Evolutionary conservation across 352 stramenopile species (phyloP).

Genomic region (Globisporangium takayamanum): DNA sequence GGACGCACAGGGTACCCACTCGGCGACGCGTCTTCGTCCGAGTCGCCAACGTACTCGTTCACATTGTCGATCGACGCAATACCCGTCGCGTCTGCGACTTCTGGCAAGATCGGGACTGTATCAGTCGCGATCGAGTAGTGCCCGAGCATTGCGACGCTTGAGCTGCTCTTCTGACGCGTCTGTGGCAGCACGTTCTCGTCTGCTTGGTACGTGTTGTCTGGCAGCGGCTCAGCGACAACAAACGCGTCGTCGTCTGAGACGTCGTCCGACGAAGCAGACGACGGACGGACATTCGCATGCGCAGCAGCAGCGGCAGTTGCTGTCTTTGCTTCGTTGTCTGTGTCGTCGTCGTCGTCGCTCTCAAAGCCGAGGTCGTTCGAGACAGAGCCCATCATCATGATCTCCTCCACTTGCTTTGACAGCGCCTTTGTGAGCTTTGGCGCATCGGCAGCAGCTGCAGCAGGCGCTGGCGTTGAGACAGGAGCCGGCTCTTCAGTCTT

Average conservation of each 20-base stretch:
- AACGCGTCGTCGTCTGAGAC: conserved; percentile 9
- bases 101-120: conserved; percentile 50
- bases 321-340: neutral
- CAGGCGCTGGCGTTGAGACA: neutral
- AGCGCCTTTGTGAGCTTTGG: conserved; percentile 8
- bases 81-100: conserved; percentile 36
- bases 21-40: conserved; percentile 26
- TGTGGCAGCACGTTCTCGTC: conserved; percentile 17
- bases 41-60: conserved; percentile 21
- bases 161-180: conserved; percentile 38
- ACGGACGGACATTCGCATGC: neutral
- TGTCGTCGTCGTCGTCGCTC: conserved; percentile 22
- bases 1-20: conserved; percentile 30
- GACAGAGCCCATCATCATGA: conserved; percentile 28
- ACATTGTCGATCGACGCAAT: conserved; percentile 60
- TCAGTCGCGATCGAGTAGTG: conserved; percentile 63
- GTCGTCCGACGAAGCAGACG: conserved; percentile 4
- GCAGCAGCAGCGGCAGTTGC: neutral
- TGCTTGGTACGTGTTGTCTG: conserved; percentile 7
- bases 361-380: conserved; percentile 49
- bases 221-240: conserved; percentile 2
- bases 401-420: conserved; percentile 17
- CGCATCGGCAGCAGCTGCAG: conserved; percentile 6
- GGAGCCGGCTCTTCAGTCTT: neutral
- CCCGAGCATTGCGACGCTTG: conserved; percentile 65